phyloP scores from a whole-genome alignment of 2,329 filamentous ascomycete species.

The Plectosphaerella plurivora region DNA sequence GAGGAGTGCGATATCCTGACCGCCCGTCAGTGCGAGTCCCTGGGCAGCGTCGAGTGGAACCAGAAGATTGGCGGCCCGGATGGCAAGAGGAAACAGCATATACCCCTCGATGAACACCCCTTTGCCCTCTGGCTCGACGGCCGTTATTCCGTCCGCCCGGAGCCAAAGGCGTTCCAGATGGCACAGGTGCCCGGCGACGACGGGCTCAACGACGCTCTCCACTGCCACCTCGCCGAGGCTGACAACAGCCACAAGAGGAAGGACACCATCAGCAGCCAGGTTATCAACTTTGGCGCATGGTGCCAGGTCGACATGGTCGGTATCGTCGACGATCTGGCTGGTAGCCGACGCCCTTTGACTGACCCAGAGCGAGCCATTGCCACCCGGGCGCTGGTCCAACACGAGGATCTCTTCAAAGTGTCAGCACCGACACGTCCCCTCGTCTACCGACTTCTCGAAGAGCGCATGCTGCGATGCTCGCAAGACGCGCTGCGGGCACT shows the following conservation, averaged over 20 bases:
- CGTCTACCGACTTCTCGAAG: constrained; percentile 63
- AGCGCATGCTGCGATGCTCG: constrained; percentile 44
- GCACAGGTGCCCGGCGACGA: not conserved
- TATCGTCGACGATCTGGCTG: not conserved
- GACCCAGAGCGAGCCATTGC: constrained; percentile 1
- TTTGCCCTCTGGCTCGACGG: not conserved
- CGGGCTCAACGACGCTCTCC: not conserved
- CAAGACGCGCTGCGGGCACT: constrained; percentile 41
- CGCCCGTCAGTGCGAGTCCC: constrained; percentile 6
- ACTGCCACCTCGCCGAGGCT: not conserved
- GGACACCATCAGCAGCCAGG: not conserved
- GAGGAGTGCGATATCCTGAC: constrained; percentile 4
- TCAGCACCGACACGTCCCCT: constrained; percentile 49
- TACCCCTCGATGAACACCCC: not conserved
- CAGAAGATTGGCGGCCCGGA: not conserved
- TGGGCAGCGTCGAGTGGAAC: not conserved
- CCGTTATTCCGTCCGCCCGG: not conserved
- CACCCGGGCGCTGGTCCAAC: constrained; percentile 7
- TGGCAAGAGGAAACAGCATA: not conserved
- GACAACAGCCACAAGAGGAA: not conserved
- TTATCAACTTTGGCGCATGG: not conserved
- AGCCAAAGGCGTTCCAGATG: not conserved
- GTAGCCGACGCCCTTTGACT: no score
- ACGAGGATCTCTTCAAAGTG: constrained; percentile 58
- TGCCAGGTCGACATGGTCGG: not conserved